Evolutionary conservation across 148 eudicot genomes (phyloP).

Genomic region (Vaccinium darrowii): DNA sequence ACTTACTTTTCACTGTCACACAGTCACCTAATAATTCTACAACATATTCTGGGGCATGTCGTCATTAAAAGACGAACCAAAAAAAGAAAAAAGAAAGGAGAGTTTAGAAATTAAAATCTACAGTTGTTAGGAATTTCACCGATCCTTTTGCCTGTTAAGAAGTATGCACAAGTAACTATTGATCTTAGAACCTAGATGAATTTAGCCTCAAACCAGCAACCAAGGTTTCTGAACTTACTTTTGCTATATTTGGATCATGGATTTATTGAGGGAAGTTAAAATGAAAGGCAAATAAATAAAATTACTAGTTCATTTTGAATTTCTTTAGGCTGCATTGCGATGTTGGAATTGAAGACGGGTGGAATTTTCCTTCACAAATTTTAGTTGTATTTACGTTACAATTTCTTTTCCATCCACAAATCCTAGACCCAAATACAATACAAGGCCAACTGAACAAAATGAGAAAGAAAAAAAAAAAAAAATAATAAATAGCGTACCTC

Average conservation of each 20-base stretch:
- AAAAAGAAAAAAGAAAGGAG: not conserved
- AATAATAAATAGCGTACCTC: too few species aligned
- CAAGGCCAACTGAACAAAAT: not conserved
- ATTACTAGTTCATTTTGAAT: not conserved
- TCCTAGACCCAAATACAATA: not conserved
- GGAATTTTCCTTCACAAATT: not conserved
- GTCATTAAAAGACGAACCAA: not conserved
- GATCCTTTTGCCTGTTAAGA: not conserved
- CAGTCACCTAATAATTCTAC: not conserved
- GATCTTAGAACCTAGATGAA: too few species aligned
- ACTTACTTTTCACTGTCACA: not conserved
- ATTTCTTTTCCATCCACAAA: not conserved
- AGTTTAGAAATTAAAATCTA: not conserved
- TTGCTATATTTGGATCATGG: not conserved
- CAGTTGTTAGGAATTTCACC: not conserved
- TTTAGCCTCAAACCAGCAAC: not conserved
- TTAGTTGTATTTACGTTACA: not conserved
- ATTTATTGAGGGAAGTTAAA: not conserved
- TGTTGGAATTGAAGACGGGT: too few species aligned
- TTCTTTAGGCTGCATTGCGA: not conserved
- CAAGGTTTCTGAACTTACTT: not conserved
- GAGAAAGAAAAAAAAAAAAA: too few species aligned
- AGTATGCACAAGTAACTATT: too few species aligned
- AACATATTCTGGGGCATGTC: not conserved
- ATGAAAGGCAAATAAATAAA: not conserved